Base-by-base conservation (phyloP, 2,329 filamentous ascomycete species). In the Parastagonospora avenae region DNA sequence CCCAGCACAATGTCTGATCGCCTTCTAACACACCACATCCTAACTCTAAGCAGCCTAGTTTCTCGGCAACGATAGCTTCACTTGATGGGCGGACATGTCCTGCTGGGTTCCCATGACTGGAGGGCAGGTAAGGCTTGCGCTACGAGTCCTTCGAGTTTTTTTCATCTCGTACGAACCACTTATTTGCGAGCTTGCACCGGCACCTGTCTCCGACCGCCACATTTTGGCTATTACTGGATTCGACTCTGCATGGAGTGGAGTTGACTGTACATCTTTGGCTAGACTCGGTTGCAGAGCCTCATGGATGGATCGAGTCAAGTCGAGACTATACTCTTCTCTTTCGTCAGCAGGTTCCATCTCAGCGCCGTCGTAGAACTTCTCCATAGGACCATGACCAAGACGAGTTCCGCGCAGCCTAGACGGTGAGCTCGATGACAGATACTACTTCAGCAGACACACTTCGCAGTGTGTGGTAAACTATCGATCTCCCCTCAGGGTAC, bases 1-100 rank as follows among this genome's bases (percentile, higher is more conserved):
- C 57, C 54, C 54, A 60, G 56, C 55, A 53, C 46, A 48, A 52
- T 60, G 57, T 56, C 60, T 60, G 60, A 62, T 62, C 55, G 48
- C 49, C 62, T 46, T 57, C 50, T 47, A 42, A 46, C 38, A 53
- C 46, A 39, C 48, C 32, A 44, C 28, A 10, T 27, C 55, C 52
- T 59, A 52, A 19, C 60, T 50, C 24, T 11, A 46, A 54, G 31
- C 19, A 54, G 56, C 43, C 32, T 63, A 60, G 49, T 50, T 44
- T 51, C 46, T 37, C 32, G 42, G 42, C 12, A 35, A 19, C 28
- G 40, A 8, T 62, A 56, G 59, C 59, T 54, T 59, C 55, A 60
- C 48, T 50, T 52, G 32, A 42, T 49, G 49, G 38, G 35, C 35
- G n/a, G 35, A 32, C 8, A 32, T 32, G 19, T 24, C 19, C 19